Conservation (phyloP, 2,329 filamentous ascomycete species). For the Exserohilum turcica region DNA sequence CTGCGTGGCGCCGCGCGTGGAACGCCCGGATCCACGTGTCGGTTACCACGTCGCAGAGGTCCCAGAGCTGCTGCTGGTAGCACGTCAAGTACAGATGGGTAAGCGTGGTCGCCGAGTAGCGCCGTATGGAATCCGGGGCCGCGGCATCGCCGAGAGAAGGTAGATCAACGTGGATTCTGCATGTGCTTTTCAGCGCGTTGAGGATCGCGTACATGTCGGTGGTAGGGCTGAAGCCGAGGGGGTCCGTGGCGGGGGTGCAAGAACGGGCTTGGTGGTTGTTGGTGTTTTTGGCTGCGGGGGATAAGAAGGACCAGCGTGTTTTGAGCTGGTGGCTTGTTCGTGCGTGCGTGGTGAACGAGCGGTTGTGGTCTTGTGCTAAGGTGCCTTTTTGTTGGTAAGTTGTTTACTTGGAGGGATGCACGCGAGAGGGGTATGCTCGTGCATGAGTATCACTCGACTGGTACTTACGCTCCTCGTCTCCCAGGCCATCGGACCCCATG, state of each 20-base stretch:
- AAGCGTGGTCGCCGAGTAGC: conserved; percentile 28
- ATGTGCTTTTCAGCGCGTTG: neutral
- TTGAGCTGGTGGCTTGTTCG: no score
- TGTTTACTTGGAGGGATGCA: neutral
- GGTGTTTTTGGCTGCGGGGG: no score
- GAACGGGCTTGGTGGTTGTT: no score
- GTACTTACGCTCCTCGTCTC: neutral
- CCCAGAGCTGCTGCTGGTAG: conserved; percentile 18
- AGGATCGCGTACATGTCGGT: conserved; percentile 1
- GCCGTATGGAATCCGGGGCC: neutral
- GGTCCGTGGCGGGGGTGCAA: no score
- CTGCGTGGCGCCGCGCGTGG: conserved; percentile 19
- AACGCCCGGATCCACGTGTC: conserved; percentile 45
- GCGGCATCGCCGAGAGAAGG: conserved; percentile 15
- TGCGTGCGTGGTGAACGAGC: no score
- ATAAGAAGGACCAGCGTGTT: no score
- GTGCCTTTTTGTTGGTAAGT: no score
- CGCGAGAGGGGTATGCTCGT: neutral
- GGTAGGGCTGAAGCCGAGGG: neutral
- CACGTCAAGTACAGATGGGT: conserved; percentile 34
- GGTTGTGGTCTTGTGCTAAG: no score
- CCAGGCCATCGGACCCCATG: neutral
- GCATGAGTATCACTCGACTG: neutral
- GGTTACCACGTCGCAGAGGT: conserved; percentile 38
- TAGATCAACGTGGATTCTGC: conserved; percentile 20